Conservation (phyloP, 2,329 filamentous ascomycete genomes). For the Colletotrichum ledebouriae region DNA sequence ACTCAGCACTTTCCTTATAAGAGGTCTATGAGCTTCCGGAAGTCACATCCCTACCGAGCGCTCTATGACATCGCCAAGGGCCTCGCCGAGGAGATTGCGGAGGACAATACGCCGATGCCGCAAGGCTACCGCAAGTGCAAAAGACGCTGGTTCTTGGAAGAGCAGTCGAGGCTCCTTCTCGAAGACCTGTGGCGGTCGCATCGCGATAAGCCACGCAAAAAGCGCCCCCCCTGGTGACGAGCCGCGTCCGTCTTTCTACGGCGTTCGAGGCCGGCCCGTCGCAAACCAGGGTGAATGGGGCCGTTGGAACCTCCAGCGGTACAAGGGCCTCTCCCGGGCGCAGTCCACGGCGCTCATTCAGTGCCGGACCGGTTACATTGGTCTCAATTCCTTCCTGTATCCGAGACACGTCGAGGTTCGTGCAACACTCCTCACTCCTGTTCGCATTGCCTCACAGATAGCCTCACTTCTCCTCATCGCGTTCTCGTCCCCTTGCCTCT, state of each 20-base stretch:
- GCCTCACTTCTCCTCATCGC: background rate
- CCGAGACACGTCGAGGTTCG: background rate
- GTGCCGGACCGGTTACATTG: slow-evolving; percentile 9
- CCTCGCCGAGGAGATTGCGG: background rate
- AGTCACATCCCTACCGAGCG: slow-evolving; percentile 1
- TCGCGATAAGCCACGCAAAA: background rate
- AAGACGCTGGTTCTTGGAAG: background rate
- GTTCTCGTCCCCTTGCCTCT: background rate
- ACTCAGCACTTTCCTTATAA: slow-evolving; percentile 1
- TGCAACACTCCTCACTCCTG: background rate
- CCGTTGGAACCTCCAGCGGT: slow-evolving; percentile 4
- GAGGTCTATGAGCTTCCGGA: background rate
- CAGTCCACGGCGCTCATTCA: slow-evolving; percentile 12
- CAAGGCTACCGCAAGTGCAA: no score
- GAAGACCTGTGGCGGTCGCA: background rate
- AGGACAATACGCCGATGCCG: background rate
- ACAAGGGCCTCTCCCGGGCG: slow-evolving; percentile 7
- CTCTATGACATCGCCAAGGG: background rate
- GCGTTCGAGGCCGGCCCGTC: background rate
- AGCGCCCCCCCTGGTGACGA: background rate
- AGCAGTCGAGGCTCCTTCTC: background rate
- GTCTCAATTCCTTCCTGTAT: slow-evolving; percentile 12
- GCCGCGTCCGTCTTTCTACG: background rate
- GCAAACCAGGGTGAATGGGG: slow-evolving; percentile 11
- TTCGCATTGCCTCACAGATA: background rate